phyloP scores from a whole-genome alignment of 2,329 filamentous ascomycete species.

The Pseudocercospora musae region DNA sequence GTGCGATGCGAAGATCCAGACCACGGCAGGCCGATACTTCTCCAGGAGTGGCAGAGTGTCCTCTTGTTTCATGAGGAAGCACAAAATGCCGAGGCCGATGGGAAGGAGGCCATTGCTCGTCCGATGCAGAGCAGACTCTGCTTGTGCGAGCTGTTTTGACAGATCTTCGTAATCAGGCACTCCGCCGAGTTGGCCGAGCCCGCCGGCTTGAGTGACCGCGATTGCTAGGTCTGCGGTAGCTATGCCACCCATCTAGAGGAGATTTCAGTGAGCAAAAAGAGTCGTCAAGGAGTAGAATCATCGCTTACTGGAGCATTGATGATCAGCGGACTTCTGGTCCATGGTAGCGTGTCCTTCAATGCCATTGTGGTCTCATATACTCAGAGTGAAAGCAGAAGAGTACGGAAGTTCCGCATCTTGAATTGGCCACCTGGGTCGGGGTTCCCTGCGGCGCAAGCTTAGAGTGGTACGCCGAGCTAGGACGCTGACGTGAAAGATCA shows the following conservation, averaged over 20 bases:
- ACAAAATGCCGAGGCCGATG: conserved; percentile 62
- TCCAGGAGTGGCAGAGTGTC: conserved; percentile 51
- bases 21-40: conserved; percentile 55
- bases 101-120: conserved; percentile 38
- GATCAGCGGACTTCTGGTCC: conserved; percentile 18
- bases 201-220: conserved; percentile 54
- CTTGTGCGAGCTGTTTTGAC: conserved; percentile 16
- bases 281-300: not conserved
- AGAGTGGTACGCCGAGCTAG: not conserved
- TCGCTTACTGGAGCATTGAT: conserved; percentile 23
- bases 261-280: not conserved
- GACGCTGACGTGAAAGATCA: not conserved
- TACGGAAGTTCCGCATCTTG: not conserved
- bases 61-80: conserved; percentile 41
- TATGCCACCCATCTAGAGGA: conserved; percentile 43
- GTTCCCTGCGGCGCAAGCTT: not conserved
- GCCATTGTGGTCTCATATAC: not conserved
- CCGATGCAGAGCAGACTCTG: conserved; percentile 11
- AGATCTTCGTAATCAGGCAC: conserved; percentile 31
- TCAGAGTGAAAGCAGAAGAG: not conserved
- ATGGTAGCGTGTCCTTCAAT: conserved; percentile 11
- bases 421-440: not conserved
- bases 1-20: conserved; percentile 65
- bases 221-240: conserved; percentile 55
- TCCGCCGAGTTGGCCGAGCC: conserved; percentile 45